Conservation (phyloP, 805 yeast species). For the Ogataea philodendri region DNA sequence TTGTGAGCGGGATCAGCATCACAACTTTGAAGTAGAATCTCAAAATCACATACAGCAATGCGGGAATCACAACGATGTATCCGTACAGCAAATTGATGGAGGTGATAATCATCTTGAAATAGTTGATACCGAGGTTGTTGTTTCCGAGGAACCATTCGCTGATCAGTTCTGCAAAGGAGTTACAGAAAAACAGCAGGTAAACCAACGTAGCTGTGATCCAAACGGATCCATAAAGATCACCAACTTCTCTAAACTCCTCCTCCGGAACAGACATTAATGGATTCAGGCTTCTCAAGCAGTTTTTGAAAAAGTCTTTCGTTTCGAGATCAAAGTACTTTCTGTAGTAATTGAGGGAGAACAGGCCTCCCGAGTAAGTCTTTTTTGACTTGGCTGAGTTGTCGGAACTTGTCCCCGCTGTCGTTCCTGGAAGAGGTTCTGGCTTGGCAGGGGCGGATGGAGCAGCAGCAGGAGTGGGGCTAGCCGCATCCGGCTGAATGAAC, state of each 20-base stretch:
- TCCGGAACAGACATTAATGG: conserved; percentile 42
- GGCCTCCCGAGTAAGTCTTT: conserved; percentile 40
- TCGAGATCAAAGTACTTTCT: conserved; percentile 67
- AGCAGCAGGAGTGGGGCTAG: neutral
- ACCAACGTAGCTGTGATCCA: conserved; percentile 89
- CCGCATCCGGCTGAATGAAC: conserved; percentile 27
- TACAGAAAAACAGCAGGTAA: conserved; percentile 69
- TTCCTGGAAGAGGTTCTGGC: neutral
- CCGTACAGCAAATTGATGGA: conserved; percentile 74
- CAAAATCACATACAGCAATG: conserved; percentile 48
- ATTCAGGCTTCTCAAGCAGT: conserved; percentile 56
- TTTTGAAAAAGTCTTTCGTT: conserved; percentile 55
- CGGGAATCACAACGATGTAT: conserved; percentile 68
- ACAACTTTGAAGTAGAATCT: conserved; percentile 52
- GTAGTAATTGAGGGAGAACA: conserved; percentile 58
- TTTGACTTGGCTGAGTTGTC: conserved; percentile 15
- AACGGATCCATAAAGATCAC: conserved; percentile 83
- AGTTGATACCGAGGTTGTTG: conserved; percentile 40
- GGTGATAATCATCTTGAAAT: conserved; percentile 62
- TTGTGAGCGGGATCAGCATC: conserved; percentile 49
- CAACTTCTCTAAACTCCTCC: conserved; percentile 40
- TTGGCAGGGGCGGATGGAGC: neutral
- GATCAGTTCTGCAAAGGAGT: conserved; percentile 66
- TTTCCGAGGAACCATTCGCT: conserved; percentile 47
- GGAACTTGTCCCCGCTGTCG: neutral